Base-by-base conservation (phyloP, 345 rosid species). In the Erodium maritimum region DNA sequence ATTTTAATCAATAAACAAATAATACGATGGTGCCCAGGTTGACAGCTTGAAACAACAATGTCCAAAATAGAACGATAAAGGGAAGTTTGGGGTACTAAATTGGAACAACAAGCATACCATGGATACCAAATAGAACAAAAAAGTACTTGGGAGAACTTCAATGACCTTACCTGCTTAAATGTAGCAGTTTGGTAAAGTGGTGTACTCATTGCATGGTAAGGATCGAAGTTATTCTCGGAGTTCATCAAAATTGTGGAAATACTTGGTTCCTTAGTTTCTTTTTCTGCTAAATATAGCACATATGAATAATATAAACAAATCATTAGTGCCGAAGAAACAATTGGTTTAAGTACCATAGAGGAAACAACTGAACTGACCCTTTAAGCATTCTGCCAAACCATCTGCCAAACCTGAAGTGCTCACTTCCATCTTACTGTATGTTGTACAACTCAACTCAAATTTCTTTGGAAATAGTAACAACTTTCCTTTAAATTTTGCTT, bases 171-270 rank as follows among this genome's bases (percentile, higher is more conserved):
- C 90, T 91, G 98, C 78, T 84, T 86, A 74, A 89, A 93, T 1
- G 96, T 89, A 50, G 94, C 93, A 0, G 96, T 91, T 68, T 88
- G 96, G 79, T 91, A 89, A 69, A 91, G 90, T 0, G 96, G 99
- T 5, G 86, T 82, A 37, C 94, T 89, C 82, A 82, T 73, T 45
- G 96, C 93, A 79, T 68, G 75, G 68, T 71, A 86, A 34, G 96
- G 95, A 76, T 93, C 99, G 68, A 82, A 93, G 24, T 83, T 53
- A 17, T 72, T 85, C 62, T 89, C 86, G 21, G 74, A 67, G 56
- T 87, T 83, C 83, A 89, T 74, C 70, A 93, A 50, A 33, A 83
- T 33, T 17, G 99, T 93, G 7, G 96, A 77, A 52, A 93, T 54
- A 57, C 93, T 67, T 56, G 82, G 85, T 60, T 85, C 84, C 78